phyloP scores from a whole-genome alignment of 768 basidiomycete genomes.

The Hericium rajendrae region DNA sequence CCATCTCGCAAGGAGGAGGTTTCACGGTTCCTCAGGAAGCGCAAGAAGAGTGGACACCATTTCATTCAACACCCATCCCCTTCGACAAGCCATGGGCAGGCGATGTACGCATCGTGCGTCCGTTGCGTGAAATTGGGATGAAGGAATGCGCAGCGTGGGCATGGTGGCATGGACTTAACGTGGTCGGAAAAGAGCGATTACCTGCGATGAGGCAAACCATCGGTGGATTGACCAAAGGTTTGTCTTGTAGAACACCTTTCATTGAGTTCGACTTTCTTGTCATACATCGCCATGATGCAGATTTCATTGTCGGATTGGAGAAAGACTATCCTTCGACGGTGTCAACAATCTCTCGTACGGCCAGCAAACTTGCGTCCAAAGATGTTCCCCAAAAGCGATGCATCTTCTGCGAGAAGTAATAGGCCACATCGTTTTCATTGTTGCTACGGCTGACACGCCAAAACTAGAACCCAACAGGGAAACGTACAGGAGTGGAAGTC shows the following conservation, averaged over 20 bases:
- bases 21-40: conserved; percentile 59
- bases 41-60: conserved; percentile 58
- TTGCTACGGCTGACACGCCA: background rate
- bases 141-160: conserved; percentile 75
- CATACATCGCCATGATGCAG: conserved; percentile 25
- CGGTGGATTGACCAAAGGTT: conserved; percentile 60
- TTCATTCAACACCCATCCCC: conserved; percentile 5
- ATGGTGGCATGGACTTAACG: conserved; percentile 55
- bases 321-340: conserved; percentile 82
- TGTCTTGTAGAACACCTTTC: background rate
- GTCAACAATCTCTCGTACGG: conserved; percentile 73
- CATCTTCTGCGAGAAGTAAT: conserved; percentile 56
- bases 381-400: conserved; percentile 39
- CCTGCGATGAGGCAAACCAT: conserved; percentile 49
- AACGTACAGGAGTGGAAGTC: conserved; percentile 67
- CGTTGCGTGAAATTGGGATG: conserved; percentile 62
- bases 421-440: background rate
- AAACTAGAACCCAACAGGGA: conserved; percentile 48
- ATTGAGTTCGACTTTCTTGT: background rate
- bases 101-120: conserved; percentile 47
- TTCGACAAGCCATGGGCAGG: conserved; percentile 6
- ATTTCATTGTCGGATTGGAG: conserved; percentile 74
- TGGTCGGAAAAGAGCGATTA: conserved; percentile 40
- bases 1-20: conserved; percentile 69
- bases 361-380: conserved; percentile 68